These are phyloP conservation scores for Penicillium pulvis DNA, from an alignment of 495 filamentous ascomycete genomes.

Conservation along the genomic window DNA sequence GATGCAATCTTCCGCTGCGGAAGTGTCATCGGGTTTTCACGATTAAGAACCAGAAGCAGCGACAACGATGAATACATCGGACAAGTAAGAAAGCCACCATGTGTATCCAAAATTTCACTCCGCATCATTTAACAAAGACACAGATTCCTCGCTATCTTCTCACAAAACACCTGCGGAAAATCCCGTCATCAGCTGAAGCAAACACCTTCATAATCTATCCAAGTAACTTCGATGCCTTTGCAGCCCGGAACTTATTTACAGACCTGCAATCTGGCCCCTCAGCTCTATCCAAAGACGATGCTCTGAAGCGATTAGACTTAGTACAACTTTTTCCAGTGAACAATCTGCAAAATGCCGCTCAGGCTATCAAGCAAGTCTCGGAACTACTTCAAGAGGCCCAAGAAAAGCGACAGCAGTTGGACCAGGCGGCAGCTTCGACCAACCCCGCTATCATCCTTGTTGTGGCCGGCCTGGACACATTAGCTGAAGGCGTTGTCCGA, in stretches of 20 bases:
- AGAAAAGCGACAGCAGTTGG: constrained; percentile 13
- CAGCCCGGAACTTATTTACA: constrained; percentile 66
- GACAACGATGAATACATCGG: constrained; percentile 37
- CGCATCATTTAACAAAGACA: constrained; percentile 1
- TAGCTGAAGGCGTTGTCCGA: constrained; percentile 42
- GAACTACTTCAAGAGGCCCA: constrained; percentile 25
- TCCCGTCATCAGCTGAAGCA: constrained; percentile 14
- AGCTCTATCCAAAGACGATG: constrained; percentile 32
- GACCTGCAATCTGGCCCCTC: constrained; percentile 25
- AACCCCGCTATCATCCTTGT: constrained; percentile 28
- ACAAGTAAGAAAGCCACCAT: constrained; percentile 30
- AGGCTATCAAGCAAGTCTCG: constrained; percentile 40
- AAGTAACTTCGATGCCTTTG: constrained; percentile 79
- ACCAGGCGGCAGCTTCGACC: background rate
- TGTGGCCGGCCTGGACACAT: constrained; percentile 43
- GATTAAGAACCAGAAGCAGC: constrained; percentile 26
- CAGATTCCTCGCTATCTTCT: constrained; percentile 25
- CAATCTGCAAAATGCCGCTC: constrained; percentile 35
- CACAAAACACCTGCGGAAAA: constrained; percentile 13
- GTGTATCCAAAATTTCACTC: background rate
- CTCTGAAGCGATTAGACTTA: constrained; percentile 38
- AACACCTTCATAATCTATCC: constrained; percentile 61
- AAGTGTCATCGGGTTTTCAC: constrained; percentile 43
- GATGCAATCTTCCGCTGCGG: constrained; percentile 35
- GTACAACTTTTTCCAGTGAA: constrained; percentile 45